Conservation (phyloP, 129 eudicot genomes). For the Gnaphalium uliginosum region DNA sequence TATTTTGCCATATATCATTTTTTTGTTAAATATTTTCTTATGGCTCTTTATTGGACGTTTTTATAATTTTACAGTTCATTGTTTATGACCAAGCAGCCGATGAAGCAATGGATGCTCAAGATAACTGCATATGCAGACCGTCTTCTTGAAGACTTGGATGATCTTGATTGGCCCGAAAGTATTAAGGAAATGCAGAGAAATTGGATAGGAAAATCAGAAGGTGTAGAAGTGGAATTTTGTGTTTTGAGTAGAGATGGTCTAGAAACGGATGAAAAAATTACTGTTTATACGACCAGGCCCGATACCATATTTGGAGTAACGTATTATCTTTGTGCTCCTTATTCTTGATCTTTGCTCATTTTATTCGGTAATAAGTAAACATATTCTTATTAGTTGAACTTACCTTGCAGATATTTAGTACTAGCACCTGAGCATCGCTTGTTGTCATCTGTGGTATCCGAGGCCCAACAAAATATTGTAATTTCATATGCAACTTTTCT, state of each 20-base stretch:
- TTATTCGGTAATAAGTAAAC: neutral
- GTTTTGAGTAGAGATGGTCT: constrained; percentile 52
- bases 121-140: constrained; percentile 98
- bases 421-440: constrained; percentile 93
- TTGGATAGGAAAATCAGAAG: constrained; percentile 98
- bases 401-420: constrained; percentile 70
- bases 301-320: constrained; percentile 98
- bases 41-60: constrained; percentile 50
- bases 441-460: constrained; percentile 64
- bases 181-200: constrained; percentile 98
- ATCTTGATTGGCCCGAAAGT: constrained; percentile 99
- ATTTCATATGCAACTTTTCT: constrained; percentile 4
- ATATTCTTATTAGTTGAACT: constrained; percentile 24
- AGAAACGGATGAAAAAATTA: constrained; percentile 48
- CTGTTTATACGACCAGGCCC: constrained; percentile 91
- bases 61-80: constrained; percentile 81
- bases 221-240: constrained; percentile 80
- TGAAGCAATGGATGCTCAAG: constrained; percentile 99
- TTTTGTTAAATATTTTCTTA: constrained; percentile 29
- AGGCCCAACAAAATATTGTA: constrained; percentile 65
- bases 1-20: neutral
- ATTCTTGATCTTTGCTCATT: constrained; percentile 17
- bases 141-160: constrained; percentile 95
- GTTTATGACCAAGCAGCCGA: constrained; percentile 99
- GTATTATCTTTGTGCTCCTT: constrained; percentile 48